A percentile compares a stretch with the other conserved stretches of the same genome.
These are phyloP conservation scores for Przewalskia tangutica DNA, from an alignment of 257 asterid species.

Conservation along the genomic window DNA sequence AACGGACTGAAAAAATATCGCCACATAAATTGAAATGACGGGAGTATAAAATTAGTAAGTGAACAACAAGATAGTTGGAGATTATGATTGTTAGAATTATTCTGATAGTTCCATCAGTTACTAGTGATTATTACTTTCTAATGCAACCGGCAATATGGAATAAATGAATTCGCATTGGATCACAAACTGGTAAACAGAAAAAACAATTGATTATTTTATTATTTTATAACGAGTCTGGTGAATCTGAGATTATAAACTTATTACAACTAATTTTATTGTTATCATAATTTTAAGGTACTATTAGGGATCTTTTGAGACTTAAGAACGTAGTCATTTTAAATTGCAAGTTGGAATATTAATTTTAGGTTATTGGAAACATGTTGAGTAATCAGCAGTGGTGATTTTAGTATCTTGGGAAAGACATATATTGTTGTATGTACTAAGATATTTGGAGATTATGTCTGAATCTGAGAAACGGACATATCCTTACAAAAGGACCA, in stretches of 20 bases:
- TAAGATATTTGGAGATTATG: constrained; percentile 4
- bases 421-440: background rate
- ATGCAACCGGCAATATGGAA: constrained; percentile 1
- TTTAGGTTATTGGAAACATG: background rate
- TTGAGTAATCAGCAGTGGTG: background rate
- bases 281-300: background rate
- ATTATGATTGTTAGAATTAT: constrained; percentile 13
- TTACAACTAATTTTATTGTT: background rate
- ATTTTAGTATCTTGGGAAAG: background rate
- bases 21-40: too few relatives aligned
- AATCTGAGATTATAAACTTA: background rate
- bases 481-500: background rate
- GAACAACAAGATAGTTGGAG: background rate
- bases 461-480: background rate
- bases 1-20: too few relatives aligned
- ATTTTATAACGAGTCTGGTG: background rate
- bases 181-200: background rate
- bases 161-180: background rate
- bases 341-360: background rate
- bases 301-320: background rate
- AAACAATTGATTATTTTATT: background rate
- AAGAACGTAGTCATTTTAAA: background rate
- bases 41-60: background rate
- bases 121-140: background rate
- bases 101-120: background rate